Base-by-base conservation (phyloP, 148 eudicot genomes). In the Spergularia bocconei region DNA sequence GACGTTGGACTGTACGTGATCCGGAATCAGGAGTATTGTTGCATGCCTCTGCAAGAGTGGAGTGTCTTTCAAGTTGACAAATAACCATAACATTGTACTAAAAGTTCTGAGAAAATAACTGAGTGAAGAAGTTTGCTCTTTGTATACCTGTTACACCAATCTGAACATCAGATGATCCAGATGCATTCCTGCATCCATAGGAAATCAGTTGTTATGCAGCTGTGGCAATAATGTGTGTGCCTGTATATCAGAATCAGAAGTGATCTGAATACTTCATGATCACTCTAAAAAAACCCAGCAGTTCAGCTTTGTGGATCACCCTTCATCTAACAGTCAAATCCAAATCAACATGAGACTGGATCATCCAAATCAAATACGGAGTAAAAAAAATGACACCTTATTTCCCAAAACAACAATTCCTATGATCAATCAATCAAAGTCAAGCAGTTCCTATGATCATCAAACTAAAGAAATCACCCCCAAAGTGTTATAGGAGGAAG, bases 161-260 rank as follows among this genome's bases (percentile, higher is more conserved):
- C 62, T 81, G 89, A 74, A 74, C 62, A 78, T 84, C 87, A n/a
- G 89, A 83, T 69, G 80, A 38, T 55, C 64, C 83, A 75, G 83
- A 73, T 13, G 74, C 75, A 80, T 79, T 78, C 72, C 87, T 88
- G 81, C 70, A 66, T 73, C 67, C 70, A 78, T 50, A 41, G 38
- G 17, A 65, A 23, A 70, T 61, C 59, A 16, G 7, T 55, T 55
- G 58, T 10, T 2, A 10, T 17, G 19, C 58, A 58, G 62, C 62
- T 58, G 62, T n/a, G 25, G 29, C 25, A 58, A 20, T 7, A 9
- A 9, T 53, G 56, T 39, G 4, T 2, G 44, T 39, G 44, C 44
- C 69, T 8, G 23, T n/a, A 66, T 16, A n/a, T 2, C 48, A 63
- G 19, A 7, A 16, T 7, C 15, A 66, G 25, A 47, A 9, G 63